Base-by-base conservation (phyloP, 768 basidiomycete species). In the Infundibulicybe gibba region DNA sequence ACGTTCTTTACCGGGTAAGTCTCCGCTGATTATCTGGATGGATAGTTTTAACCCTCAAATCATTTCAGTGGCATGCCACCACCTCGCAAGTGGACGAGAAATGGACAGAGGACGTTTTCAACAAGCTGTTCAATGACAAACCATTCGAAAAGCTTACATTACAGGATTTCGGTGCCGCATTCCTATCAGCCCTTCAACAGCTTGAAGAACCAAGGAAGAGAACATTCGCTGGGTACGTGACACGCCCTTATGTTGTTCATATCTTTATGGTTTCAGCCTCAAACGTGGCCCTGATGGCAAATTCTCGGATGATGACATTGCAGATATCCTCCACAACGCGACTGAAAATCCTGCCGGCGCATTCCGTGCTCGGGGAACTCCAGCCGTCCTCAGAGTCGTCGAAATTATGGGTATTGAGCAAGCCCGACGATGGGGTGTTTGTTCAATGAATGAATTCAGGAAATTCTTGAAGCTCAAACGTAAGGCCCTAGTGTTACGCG, bases 331-430 rank as follows among this genome's bases (percentile, higher is more conserved):
- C 35, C 70, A 71, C 35, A 58, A 68, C 37, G 74, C 79, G 5
- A 80, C 75, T 1, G 68, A 71, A 46, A 59, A 49, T 31, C 63
- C 69, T 8, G 78, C 78, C 10, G 70, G 73, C 6, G 64, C 74
- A 12, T 79, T 70, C 59, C 58, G 75, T 25, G 78, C 71, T n/a
- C 71, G 72, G 2, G 73, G 75, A 4, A 74, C 74, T 0, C 77
- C 80, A 0, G 59, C 56, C 2, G 71, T 68, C 3, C n/a, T n/a
- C n/a, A n/a, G n/a, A n/a, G n/a, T n/a, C n/a, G n/a, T n/a, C n/a
- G n/a, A n/a, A n/a, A n/a, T n/a, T n/a, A n/a, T n/a, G n/a, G n/a
- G n/a, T n/a, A n/a, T n/a, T n/a, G n/a, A n/a, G n/a, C n/a, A n/a
- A n/a, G n/a, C n/a, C n/a, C n/a, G n/a, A n/a, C n/a, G n/a, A n/a